Conservation (phyloP, 2,329 filamentous ascomycete species). For the Echinosphaeria canescens region DNA sequence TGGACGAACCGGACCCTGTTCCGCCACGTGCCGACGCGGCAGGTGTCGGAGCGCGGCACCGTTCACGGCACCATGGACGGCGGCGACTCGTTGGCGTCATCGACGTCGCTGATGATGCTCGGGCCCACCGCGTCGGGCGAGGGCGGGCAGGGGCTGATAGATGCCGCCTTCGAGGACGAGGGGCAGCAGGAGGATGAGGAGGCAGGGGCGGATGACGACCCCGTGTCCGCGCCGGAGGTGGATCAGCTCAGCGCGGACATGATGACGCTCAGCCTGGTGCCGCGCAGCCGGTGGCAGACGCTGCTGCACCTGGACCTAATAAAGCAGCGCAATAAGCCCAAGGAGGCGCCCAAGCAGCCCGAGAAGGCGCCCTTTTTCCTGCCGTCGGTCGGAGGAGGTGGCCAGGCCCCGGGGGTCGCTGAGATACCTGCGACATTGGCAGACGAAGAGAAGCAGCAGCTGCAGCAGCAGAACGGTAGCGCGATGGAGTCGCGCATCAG, state of each 20-base stretch:
- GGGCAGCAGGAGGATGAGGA: conserved; percentile 8
- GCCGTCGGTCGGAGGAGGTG: conserved; percentile 34
- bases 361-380: conserved; percentile 95
- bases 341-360: conserved; percentile 72
- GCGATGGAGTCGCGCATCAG: conserved; percentile 35
- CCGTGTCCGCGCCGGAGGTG: conserved; percentile 29
- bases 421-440: conserved; percentile 10
- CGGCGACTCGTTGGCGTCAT: too few species aligned
- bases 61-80: too few species aligned
- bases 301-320: conserved; percentile 83
- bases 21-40: conserved; percentile 66
- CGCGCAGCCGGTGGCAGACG: conserved; percentile 85
- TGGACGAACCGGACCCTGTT: conserved; percentile 94
- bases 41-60: conserved; percentile 52
- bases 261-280: conserved; percentile 75
- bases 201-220: conserved; percentile 27
- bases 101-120: too few species aligned
- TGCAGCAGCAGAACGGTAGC: not conserved
- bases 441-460: conserved; percentile 11
- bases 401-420: conserved; percentile 8
- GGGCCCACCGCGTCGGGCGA: conserved; percentile 67
- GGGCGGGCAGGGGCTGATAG: conserved; percentile 51
- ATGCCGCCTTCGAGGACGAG: conserved; percentile 47
- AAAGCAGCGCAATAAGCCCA: conserved; percentile 84
- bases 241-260: conserved; percentile 70